These are phyloP conservation scores for Anaeromyces robustus DNA, from an alignment of 192 early-diverging fungal genomes.

Conservation along the genomic window DNA sequence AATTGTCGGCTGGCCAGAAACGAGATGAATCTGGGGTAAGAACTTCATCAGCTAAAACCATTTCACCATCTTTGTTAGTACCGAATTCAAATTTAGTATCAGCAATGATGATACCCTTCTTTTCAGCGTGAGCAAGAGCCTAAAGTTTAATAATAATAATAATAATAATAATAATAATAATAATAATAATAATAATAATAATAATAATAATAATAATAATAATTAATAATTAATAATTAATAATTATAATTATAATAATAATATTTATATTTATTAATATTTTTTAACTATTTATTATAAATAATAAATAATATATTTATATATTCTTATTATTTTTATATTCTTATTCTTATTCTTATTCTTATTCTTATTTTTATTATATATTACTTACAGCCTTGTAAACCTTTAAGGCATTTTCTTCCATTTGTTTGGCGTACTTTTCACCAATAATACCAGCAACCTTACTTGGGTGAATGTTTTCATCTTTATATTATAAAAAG, in stretches of 20 bases:
- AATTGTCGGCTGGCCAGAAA: slow-evolving; percentile 83
- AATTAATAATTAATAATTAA: too few species aligned
- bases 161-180: not conserved
- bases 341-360: too few species aligned
- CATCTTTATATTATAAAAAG: slow-evolving; percentile 38
- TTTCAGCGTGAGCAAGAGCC: slow-evolving; percentile 68
- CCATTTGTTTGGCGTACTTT: slow-evolving; percentile 57
- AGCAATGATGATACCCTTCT: slow-evolving; percentile 90
- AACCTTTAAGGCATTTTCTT: slow-evolving; percentile 52
- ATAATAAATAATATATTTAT: too few species aligned
- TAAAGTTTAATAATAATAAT: not conserved
- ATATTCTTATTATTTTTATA: too few species aligned
- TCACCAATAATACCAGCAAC: slow-evolving; percentile 73
- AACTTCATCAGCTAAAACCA: slow-evolving; percentile 89
- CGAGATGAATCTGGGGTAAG: slow-evolving; percentile 95
- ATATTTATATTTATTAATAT: too few species aligned
- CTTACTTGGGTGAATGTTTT: slow-evolving; percentile 92
- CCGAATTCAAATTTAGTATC: slow-evolving; percentile 99
- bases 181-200: too few species aligned
- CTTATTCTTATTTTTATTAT: too few species aligned
- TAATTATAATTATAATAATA: too few species aligned
- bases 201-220: too few species aligned
- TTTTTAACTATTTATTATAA: too few species aligned
- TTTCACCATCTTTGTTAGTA: slow-evolving; percentile 56
- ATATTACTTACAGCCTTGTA: slow-evolving; percentile 42